Percentiles rank a stretch among this genome's conserved stretches.
Conservation (phyloP, 169 alveolate genomes). For the Blepharisma undulans region DNA sequence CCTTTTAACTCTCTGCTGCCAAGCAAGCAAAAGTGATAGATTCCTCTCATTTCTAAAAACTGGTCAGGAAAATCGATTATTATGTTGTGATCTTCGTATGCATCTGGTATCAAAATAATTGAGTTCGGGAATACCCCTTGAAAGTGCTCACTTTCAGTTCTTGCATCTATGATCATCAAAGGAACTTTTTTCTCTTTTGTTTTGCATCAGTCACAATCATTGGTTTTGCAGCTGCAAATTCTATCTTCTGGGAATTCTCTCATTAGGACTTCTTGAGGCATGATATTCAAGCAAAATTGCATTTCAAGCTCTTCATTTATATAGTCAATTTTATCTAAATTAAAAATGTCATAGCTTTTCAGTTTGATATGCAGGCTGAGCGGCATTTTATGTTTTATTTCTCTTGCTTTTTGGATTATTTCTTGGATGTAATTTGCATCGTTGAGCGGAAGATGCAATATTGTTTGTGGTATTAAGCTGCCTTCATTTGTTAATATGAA, state of each 20-base stretch:
- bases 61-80: background rate
- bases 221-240: background rate
- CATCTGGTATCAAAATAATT: background rate
- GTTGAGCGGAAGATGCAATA: slow-evolving; percentile 4
- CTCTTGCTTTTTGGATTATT: slow-evolving; percentile 1
- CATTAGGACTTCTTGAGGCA: background rate
- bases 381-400: background rate
- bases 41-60: background rate
- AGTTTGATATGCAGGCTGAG: background rate
- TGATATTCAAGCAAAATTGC: background rate
- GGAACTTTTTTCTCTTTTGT: background rate
- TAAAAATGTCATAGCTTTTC: background rate
- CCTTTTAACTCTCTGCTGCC: background rate
- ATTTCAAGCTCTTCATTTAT: background rate
- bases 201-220: slow-evolving; percentile 10
- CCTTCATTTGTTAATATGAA: slow-evolving; percentile 47
- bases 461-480: background rate
- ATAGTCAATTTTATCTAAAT: slow-evolving; percentile 2
- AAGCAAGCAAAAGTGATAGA: background rate
- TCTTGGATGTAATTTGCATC: slow-evolving; percentile 25
- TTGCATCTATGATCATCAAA: background rate
- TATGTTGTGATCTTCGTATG: background rate
- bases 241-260: slow-evolving; percentile 11
- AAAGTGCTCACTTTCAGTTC: slow-evolving; percentile 14
- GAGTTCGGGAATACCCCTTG: slow-evolving; percentile 27